Percentiles rank a stretch among this genome's conserved stretches.
These are phyloP conservation scores for Balamuthia mandrillaris DNA, from an alignment of 208 protist genomes.

Conservation along the genomic window DNA sequence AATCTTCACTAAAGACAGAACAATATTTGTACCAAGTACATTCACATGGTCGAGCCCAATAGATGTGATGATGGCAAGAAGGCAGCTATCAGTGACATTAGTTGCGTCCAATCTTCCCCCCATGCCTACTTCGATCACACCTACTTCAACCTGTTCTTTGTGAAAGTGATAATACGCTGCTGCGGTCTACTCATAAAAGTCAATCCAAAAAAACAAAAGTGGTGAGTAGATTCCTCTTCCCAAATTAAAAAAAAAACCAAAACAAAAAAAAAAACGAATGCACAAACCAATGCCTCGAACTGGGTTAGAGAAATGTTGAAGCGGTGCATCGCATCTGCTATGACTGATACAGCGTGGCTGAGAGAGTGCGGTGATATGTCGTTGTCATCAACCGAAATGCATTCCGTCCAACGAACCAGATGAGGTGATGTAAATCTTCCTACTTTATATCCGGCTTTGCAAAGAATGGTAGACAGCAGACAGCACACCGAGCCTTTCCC, in stretches of 20 bases:
- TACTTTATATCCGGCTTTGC: not conserved
- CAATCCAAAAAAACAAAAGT: no score
- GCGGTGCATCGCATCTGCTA: not conserved
- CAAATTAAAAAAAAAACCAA: no score
- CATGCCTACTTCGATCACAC: slow-evolving; percentile 20
- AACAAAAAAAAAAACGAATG: no score
- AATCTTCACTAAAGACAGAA: no score
- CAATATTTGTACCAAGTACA: no score
- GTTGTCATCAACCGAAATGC: not conserved
- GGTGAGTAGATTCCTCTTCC: no score
- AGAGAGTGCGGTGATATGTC: not conserved
- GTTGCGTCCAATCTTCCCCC: not conserved
- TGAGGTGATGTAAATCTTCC: slow-evolving; percentile 4
- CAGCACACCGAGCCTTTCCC: slow-evolving; percentile 13
- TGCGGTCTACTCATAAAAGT: slow-evolving; percentile 15
- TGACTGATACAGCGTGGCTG: not conserved
- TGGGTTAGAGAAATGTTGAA: not conserved
- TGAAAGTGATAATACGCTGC: not conserved
- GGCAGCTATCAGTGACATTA: not conserved
- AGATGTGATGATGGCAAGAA: not conserved
- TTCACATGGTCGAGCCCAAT: no score
- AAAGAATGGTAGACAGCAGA: not conserved
- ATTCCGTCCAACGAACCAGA: not conserved
- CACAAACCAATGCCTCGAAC: not conserved
- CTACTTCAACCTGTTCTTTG: not conserved